Evolutionary conservation across 805 yeast genomes (phyloP).

Genomic region (Myxozyma sirexii): DNA sequence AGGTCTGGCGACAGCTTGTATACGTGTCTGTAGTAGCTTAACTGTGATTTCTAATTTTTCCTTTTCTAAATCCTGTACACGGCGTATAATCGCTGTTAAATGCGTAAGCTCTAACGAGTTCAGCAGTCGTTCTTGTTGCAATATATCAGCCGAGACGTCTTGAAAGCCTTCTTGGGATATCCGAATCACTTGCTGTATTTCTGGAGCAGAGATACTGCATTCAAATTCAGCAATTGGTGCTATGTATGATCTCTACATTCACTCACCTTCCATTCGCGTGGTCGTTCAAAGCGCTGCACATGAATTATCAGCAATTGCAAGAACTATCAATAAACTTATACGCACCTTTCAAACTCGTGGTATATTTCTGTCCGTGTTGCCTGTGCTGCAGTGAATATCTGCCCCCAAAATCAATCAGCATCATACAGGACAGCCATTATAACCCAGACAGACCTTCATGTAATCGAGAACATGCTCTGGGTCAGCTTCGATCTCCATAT

Average conservation of each 20-base stretch:
- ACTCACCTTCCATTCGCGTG: slow-evolving; percentile 27
- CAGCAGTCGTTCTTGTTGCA: slow-evolving; percentile 21
- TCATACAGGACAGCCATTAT: background rate
- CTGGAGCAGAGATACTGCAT: slow-evolving; percentile 20
- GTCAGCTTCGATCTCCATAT: slow-evolving; percentile 16
- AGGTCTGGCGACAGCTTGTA: slow-evolving; percentile 17
- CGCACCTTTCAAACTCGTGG: slow-evolving; percentile 32
- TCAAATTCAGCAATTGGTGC: background rate
- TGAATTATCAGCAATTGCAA: background rate
- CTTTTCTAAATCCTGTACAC: slow-evolving; percentile 29
- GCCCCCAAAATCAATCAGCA: background rate
- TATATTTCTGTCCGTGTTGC: slow-evolving; percentile 33
- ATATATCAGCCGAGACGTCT: slow-evolving; percentile 28
- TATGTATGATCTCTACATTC: background rate
- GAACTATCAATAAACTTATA: background rate
- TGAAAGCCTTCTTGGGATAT: slow-evolving; percentile 34
- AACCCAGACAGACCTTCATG: slow-evolving; percentile 22
- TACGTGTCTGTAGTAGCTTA: background rate
- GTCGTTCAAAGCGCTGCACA: slow-evolving; percentile 24
- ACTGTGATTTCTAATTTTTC: slow-evolving; percentile 26
- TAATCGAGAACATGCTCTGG: slow-evolving; percentile 19
- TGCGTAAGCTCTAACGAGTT: background rate
- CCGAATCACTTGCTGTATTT: slow-evolving; percentile 30
- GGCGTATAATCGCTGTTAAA: slow-evolving; percentile 18
- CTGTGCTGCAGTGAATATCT: slow-evolving; percentile 29